Percentiles rank a stretch among this genome's conserved stretches.
These are phyloP conservation scores for Xerocomellus chrysenteron DNA, from an alignment of 768 basidiomycete species.

Conservation along the genomic window DNA sequence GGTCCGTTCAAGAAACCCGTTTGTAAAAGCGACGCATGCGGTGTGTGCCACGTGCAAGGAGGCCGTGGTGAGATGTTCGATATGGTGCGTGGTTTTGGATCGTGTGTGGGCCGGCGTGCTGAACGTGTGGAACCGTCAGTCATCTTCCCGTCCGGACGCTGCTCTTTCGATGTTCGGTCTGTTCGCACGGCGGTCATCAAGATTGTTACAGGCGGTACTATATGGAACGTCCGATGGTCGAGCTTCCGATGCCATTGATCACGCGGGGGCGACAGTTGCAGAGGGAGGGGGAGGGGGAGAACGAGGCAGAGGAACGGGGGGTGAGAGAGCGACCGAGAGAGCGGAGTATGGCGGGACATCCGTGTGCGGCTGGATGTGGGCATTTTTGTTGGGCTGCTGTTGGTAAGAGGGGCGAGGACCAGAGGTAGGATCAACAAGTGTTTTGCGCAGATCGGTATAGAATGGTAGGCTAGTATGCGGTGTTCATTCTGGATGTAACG, in stretches of 20 bases:
- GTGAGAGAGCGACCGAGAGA: slow-evolving; percentile 3
- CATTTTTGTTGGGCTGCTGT: slow-evolving; percentile 74
- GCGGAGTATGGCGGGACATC: slow-evolving; percentile 45
- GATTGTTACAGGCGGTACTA: slow-evolving; percentile 74
- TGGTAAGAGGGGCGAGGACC: not conserved
- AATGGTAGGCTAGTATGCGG: no score
- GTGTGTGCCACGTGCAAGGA: slow-evolving; percentile 58
- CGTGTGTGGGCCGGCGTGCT: not conserved
- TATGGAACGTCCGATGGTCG: slow-evolving; percentile 53
- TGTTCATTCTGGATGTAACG: no score
- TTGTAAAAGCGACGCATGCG: slow-evolving; percentile 45
- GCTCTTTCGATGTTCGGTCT: slow-evolving; percentile 72
- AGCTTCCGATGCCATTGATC: slow-evolving; percentile 28
- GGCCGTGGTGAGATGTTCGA: slow-evolving; percentile 55
- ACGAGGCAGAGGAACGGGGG: slow-evolving; percentile 11
- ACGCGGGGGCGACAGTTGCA: slow-evolving; percentile 24
- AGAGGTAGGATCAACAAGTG: not conserved
- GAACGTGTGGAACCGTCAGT: slow-evolving; percentile 35
- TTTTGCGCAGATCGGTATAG: no score
- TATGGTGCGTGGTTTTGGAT: slow-evolving; percentile 54
- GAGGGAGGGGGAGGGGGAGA: slow-evolving; percentile 18
- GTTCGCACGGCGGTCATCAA: slow-evolving; percentile 80
- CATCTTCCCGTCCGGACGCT: slow-evolving; percentile 73
- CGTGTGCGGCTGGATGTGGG: slow-evolving; percentile 79
- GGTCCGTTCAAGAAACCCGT: slow-evolving; percentile 32